phyloP scores from a whole-genome alignment of 106 monocot species.

The Dioscorea dumetorum region DNA sequence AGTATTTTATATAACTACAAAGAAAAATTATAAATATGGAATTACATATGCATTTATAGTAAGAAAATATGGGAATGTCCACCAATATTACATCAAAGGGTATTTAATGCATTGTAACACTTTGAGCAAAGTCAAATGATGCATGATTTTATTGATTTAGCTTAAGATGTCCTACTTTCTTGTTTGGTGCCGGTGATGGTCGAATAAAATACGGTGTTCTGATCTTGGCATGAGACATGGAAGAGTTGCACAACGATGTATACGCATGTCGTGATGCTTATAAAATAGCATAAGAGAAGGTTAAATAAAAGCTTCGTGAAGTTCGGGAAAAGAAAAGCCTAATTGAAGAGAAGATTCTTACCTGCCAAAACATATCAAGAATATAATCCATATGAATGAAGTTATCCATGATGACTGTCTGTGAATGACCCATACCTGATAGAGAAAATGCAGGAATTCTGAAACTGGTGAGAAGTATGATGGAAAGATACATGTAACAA shows the following conservation, averaged over 20 bases:
- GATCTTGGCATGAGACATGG: conserved; percentile 31
- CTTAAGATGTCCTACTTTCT: conserved; percentile 17
- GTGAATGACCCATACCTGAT: conserved; percentile 38
- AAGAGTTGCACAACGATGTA: conserved; percentile 76
- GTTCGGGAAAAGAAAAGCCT: not conserved
- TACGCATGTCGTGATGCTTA: conserved; percentile 59
- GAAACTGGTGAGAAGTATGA: not conserved
- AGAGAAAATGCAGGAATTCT: not conserved
- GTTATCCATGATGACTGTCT: conserved; percentile 42
- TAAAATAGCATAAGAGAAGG: conserved; percentile 5
- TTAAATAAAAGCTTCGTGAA: not conserved
- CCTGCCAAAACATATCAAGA: conserved; percentile 49
- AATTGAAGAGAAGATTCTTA: not conserved
- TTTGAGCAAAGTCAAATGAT: not conserved
- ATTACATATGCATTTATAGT: not conserved
- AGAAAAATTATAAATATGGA: no score
- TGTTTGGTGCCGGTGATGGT: conserved; percentile 22
- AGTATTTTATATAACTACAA: no score
- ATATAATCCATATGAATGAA: conserved; percentile 33
- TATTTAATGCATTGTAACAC: not conserved
- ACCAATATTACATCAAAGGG: not conserved
- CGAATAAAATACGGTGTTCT: conserved; percentile 34
- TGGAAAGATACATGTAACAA: not conserved
- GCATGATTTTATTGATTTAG: conserved; percentile 14
- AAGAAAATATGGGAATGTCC: not conserved